Percentiles rank a stretch among this genome's conserved stretches.
Evolutionary conservation across 257 asterid species (phyloP).

Genomic region (Orobanche coerulescens): DNA sequence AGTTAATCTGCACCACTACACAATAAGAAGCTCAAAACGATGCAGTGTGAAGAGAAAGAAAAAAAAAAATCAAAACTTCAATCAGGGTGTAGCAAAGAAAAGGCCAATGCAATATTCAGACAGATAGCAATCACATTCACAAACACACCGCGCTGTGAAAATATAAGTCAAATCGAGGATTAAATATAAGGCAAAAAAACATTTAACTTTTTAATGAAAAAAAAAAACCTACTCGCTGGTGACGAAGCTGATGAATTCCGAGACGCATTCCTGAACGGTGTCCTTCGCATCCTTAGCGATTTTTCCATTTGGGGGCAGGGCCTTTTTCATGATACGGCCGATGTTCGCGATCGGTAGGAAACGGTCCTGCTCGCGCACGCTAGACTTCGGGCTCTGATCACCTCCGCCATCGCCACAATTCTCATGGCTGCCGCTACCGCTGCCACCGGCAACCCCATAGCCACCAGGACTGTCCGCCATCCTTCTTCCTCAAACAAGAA

Average conservation of each 20-base stretch:
- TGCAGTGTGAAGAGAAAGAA: neutral
- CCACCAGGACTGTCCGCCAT: slow-evolving; percentile 49
- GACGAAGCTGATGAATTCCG: slow-evolving; percentile 68
- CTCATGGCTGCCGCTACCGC: slow-evolving; percentile 36
- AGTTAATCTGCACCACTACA: neutral
- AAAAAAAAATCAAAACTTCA: neutral
- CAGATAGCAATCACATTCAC: neutral
- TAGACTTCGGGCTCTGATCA: slow-evolving; percentile 64
- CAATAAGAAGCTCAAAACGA: neutral
- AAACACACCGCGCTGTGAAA: neutral
- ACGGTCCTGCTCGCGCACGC: slow-evolving; percentile 62
- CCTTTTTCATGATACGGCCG: slow-evolving; percentile 67
- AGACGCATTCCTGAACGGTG: slow-evolving; percentile 67
- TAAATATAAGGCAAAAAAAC: neutral
- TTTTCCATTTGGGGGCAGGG: slow-evolving; percentile 59
- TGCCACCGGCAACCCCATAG: slow-evolving; percentile 42
- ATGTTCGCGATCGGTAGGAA: slow-evolving; percentile 66
- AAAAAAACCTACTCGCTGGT: slow-evolving; percentile 50
- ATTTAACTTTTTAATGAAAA: neutral
- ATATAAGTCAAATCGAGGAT: neutral
- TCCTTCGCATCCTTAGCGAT: slow-evolving; percentile 71
- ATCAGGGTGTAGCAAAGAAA: neutral
- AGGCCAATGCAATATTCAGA: neutral
- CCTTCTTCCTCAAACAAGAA: slow-evolving; percentile 21
- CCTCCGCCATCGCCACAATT: slow-evolving; percentile 46